Evolutionary conservation across 345 rosid species (phyloP), one percentile per base, ranked within the genome.

Genomic region (Noccaea caerulescens): DNA sequence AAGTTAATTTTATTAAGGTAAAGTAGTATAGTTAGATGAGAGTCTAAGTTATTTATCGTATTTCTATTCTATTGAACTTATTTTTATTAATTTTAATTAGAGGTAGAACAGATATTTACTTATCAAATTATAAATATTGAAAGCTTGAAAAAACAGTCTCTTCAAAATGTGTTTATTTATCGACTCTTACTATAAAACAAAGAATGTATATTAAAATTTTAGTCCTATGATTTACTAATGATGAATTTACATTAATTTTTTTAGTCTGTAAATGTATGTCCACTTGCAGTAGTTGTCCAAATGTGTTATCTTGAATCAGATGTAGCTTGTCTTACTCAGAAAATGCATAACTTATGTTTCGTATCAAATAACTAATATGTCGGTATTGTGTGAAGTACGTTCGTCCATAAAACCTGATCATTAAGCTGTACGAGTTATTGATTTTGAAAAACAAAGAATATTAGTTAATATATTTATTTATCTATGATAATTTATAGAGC

Each of bases 391-490:
- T 62, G 32, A 55, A 0, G 20, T 18, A 30, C 20, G 32, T 46
- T 30, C 11, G 42, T 71, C 25, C 23, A 52, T 10, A 62, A 34
- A 71, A 71, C 68, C 38, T 63, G 76, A 72, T 47, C 66, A 65
- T 27, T 65, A 41, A 64, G 58, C 52, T 54, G 63, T 63, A 57
- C 20, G 39, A 36, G 39, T 44, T 8, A 55, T 37, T 12, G 58
- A 64, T 72, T 72, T 45, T 13, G 2, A 7, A 55, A 60, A 72
- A 13, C 10, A 53, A 54, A 34, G 32, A 43, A 42, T 42, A 71
- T 7, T 60, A 51, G 55, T 64, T 63, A 45, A 72, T 18, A 63
- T 66, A 30, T 20, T 38, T 38, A 14, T 63, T 53, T 46, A 32
- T 39, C 20, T 56, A 11, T 56, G 65, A 56, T 72, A 27, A 49